A percentile compares a stretch with the other conserved stretches of the same genome.
Conservation (phyloP, 371 early-diverging fungal species). For the Lichtheimia ornata region DNA sequence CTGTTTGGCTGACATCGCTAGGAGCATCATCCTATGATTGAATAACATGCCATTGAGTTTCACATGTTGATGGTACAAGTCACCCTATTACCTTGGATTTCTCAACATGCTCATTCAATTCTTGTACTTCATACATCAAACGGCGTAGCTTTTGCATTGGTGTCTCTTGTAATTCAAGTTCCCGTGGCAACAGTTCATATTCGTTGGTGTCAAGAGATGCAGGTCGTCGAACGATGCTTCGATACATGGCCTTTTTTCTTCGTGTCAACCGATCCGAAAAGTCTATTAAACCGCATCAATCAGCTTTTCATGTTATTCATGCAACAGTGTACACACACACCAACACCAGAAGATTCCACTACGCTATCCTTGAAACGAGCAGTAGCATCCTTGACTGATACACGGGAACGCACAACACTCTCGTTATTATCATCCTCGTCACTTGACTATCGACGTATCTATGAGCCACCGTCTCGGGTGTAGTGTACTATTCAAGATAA, state of each 20-base stretch:
- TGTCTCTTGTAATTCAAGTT: constrained; percentile 66
- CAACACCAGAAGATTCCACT: constrained; percentile 48
- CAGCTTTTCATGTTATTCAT: not conserved
- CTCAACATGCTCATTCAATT: constrained; percentile 73
- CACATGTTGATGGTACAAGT: too few relatives aligned
- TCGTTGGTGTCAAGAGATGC: constrained; percentile 61
- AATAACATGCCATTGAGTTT: not conserved
- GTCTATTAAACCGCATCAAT: constrained; percentile 32
- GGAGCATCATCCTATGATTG: constrained; percentile 16
- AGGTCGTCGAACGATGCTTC: constrained; percentile 59
- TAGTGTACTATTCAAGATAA: too few relatives aligned
- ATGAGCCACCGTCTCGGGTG: too few relatives aligned
- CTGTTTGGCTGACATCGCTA: constrained; percentile 45
- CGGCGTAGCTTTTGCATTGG: constrained; percentile 76
- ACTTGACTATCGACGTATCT: constrained; percentile 33
- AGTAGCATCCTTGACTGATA: constrained; percentile 63
- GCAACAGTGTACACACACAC: constrained; percentile 21
- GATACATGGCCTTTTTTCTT: constrained; percentile 69
- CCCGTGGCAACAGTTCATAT: constrained; percentile 65
- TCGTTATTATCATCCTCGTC: constrained; percentile 58
- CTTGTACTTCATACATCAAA: constrained; percentile 81
- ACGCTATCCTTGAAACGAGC: constrained; percentile 54
- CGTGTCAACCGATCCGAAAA: constrained; percentile 65
- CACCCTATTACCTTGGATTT: constrained; percentile 42
- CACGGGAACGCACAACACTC: constrained; percentile 54